Conservation (phyloP, 2,329 filamentous ascomycete genomes). For the Colletotrichum lini region DNA sequence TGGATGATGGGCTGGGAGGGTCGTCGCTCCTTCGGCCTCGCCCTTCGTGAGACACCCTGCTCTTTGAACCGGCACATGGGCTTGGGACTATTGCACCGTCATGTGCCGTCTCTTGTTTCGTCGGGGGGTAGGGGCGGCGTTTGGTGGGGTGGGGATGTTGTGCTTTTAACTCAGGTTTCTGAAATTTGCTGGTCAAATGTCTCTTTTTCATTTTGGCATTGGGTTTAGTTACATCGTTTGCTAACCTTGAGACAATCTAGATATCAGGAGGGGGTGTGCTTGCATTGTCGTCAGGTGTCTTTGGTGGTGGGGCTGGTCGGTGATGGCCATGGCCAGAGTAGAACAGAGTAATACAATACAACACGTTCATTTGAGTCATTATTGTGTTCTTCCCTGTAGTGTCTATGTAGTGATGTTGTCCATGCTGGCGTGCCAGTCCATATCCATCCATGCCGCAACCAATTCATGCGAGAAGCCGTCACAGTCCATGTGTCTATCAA, state of each 20-base stretch:
- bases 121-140: conserved; percentile 44
- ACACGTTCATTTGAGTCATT: conserved; percentile 33
- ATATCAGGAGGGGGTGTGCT: not conserved
- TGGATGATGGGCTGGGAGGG: no score
- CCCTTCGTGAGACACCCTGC: conserved; percentile 19
- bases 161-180: conserved; percentile 65
- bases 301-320: no score
- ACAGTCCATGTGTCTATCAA: not conserved
- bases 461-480: not conserved
- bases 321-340: not conserved
- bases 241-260: conserved; percentile 12
- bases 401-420: conserved; percentile 1
- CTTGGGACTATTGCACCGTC: conserved; percentile 49
- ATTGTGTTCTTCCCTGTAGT: not conserved
- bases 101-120: conserved; percentile 48
- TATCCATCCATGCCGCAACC: not conserved
- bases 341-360: conserved; percentile 8
- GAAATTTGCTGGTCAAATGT: conserved; percentile 48
- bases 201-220: not conserved
- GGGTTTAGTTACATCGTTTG: not conserved
- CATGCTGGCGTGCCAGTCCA: not conserved
- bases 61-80: conserved; percentile 25
- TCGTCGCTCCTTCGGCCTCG: conserved; percentile 42
- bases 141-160: conserved; percentile 55
- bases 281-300: not conserved